Evolutionary conservation across 495 filamentous ascomycete species (phyloP), one percentile per base, ranked within the genome.

Genomic region (Xylaria sp.): DNA sequence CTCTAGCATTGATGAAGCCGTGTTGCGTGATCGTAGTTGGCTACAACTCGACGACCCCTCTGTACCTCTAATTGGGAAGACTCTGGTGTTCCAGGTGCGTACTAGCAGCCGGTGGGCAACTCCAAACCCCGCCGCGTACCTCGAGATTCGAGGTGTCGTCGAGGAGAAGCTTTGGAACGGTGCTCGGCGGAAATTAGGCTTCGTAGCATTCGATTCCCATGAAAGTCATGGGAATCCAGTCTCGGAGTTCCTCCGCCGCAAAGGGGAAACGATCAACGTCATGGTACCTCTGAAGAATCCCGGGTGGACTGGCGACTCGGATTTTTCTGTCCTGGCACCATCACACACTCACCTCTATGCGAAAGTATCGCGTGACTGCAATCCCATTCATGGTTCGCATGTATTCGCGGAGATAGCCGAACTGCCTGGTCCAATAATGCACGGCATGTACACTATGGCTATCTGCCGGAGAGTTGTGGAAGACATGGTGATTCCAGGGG

Each of bases 401-500:
- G 91, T 93, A n/a, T 96, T 96, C 82, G 87, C 93, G n/a, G 91
- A 86, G 78, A 95, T 94, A 73, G 93, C 92, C 71, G 91, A 90
- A 77, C 85, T 96, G 19, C 90, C 90, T 1, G 93, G 92, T 33
- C 94, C 92, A 21, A 95, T 95, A 74, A 94, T 93, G 6, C 92
- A 96, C 74, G 93, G 93, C 64, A 96, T 96, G 93, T 96, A 95
- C 83, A 90, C 91, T 19, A 94, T 92, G 82, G 93, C 93, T 69
- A 92, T 93, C 53, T 92, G 94, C 17, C 88, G 93, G 52, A 91
- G 91, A 75, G 83, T 94, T 8, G 92, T 96, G 15, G 93, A 95
- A 84, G 93, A 92, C 26, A 94, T 93, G 92, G 93, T 93, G 21
- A 92, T 93, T 11, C 92, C 95, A 81, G 95, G 95, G 81, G 92